Evolutionary conservation across 2,329 filamentous ascomycete species (phyloP), one percentile per base, ranked within the genome.

Genomic region (Colletotrichum sp.): DNA sequence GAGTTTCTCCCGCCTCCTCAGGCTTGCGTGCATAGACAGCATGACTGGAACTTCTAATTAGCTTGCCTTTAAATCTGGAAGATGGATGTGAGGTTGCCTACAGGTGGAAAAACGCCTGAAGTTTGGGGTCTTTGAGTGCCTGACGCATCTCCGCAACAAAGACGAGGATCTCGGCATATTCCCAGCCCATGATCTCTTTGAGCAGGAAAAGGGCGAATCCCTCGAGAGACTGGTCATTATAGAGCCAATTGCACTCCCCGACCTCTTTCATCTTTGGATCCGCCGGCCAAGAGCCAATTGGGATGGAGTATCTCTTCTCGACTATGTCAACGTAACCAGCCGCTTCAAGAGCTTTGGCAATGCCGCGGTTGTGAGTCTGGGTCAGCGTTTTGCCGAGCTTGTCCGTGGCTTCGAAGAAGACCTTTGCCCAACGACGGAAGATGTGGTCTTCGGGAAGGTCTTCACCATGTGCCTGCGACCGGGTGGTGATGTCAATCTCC

Each of bases 181-280:
- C 34, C 63, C 36, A 66, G 1, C 81, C 82, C 57, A 84, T 12
- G 5, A 84, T 63, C 44, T 84, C 79, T 4, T 80, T 81, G 18
- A 84, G 72, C 2, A 81, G 76, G 12, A 80, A 80, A 6, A 81
- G 21, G 3, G 72, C 82, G 52, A 84, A 84, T 0, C 81, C 81
- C 55, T 82, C 81, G 5, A 82, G 44, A 26, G 80, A 80, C 39
- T 80, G 77, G 12, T 81, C 77, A 28, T 28, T 28, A 28, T 28
- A 28, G 26, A 28, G 26, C 73, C 10, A 80, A 71, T 32, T 80
- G 79, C 59, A 73, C 79, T 3, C 34, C 26, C 26, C 26, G 26
- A 28, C 26, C 26, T 28, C 26, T 28, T 28, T 28, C 26, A 28
- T 28, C 26, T 28, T 28, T 28, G 26, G 26, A 28, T 28, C 26